Percentiles rank a stretch among this genome's conserved stretches.
Evolutionary conservation across 192 early-diverging fungal genomes (phyloP).

Genomic region (Podila horticola): DNA sequence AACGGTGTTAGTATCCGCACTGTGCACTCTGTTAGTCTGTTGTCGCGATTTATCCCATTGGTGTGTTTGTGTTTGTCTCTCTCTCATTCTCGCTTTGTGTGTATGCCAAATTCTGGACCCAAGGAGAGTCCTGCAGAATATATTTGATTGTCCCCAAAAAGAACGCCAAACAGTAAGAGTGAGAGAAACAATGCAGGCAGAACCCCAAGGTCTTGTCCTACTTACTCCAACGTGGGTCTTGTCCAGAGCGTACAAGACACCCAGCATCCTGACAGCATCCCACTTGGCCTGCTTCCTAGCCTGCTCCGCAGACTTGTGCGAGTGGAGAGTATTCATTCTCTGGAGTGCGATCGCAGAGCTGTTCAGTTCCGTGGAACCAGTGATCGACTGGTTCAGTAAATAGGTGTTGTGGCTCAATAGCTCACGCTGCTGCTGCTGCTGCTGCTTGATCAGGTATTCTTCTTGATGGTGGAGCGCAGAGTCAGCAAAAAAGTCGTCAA

Average conservation of each 20-base stretch:
- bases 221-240: conserved; percentile 50
- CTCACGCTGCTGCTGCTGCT: conserved; percentile 6
- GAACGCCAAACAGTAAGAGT: background rate
- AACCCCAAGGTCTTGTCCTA: background rate
- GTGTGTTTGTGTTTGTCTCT: no score
- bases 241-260: conserved; percentile 45
- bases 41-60: background rate
- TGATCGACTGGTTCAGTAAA: conserved; percentile 7
- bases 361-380: background rate
- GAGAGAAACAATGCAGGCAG: background rate
- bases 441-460: conserved; percentile 13
- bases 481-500: conserved; percentile 57
- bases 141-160: background rate
- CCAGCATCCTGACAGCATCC: conserved; percentile 49
- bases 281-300: conserved; percentile 34
- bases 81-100: no score
- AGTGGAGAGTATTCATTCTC: conserved; percentile 12
- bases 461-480: conserved; percentile 18
- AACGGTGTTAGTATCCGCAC: background rate
- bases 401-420: conserved; percentile 8
- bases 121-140: background rate
- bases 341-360: conserved; percentile 4
- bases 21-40: no score
- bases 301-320: conserved; percentile 23
- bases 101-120: background rate